A percentile compares a stretch with the other conserved stretches of the same genome.
Evolutionary conservation across 2,329 filamentous ascomycete genomes (phyloP).

Genomic region (Aspergillus sp.): DNA sequence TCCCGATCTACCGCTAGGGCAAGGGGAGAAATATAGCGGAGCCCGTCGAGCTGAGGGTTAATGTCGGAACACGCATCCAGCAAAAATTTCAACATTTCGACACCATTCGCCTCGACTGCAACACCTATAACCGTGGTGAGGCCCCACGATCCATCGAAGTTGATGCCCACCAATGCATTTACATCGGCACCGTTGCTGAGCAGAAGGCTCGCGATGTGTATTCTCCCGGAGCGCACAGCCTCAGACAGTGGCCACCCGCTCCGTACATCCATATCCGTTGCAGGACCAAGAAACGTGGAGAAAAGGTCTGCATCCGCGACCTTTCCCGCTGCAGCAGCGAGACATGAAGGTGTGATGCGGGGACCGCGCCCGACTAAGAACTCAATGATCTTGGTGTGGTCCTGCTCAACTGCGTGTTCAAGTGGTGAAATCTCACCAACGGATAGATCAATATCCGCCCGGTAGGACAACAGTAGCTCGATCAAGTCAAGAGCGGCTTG

Average conservation of each 20-base stretch:
- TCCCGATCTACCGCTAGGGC: background rate
- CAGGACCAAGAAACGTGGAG: background rate
- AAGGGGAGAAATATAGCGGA: constrained; percentile 1
- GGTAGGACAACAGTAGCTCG: background rate
- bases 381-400: background rate
- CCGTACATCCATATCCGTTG: background rate
- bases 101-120: background rate
- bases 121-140: background rate
- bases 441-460: constrained; percentile 2
- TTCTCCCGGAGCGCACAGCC: background rate
- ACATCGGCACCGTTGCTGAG: constrained; percentile 6
- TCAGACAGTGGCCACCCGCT: background rate
- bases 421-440: background rate
- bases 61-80: background rate
- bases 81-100: background rate
- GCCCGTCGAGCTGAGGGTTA: background rate
- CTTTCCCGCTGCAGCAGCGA: background rate
- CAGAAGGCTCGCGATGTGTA: background rate
- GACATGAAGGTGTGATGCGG: constrained; percentile 9
- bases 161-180: background rate
- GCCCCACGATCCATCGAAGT: background rate
- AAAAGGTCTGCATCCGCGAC: background rate
- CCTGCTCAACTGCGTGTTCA: background rate
- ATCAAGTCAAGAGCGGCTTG: background rate
- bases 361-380: background rate